Conservation (phyloP, 306 rosid species). For the Inga oerstediana region DNA sequence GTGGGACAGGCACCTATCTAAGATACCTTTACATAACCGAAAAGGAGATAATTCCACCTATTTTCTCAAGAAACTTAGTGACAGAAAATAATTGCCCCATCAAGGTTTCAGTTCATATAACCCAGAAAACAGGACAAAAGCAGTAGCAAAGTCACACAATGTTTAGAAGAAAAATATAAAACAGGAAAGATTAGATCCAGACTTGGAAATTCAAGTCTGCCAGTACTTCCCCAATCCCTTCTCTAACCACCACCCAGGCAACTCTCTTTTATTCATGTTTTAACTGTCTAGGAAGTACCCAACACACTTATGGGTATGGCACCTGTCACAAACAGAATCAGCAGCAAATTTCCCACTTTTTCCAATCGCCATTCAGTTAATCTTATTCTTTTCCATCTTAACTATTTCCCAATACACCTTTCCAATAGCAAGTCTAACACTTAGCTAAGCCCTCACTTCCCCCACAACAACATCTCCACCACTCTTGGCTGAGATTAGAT, state of each 20-base stretch:
- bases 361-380: background rate
- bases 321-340: background rate
- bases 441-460: background rate
- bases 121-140: background rate
- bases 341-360: background rate
- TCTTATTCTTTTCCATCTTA: background rate
- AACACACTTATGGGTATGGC: background rate
- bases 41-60: background rate
- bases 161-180: background rate
- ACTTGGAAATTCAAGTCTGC: background rate
- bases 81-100: background rate
- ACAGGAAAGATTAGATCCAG: background rate
- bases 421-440: background rate
- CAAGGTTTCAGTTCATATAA: background rate
- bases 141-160: background rate
- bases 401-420: background rate
- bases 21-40: background rate
- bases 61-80: background rate
- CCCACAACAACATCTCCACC: background rate
- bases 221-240: background rate
- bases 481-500: background rate
- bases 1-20: background rate
- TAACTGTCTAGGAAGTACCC: background rate
- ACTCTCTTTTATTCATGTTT: background rate
- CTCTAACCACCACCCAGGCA: background rate